Base-by-base conservation (phyloP, 2,329 filamentous ascomycete species). In the Claviceps arundinis region DNA sequence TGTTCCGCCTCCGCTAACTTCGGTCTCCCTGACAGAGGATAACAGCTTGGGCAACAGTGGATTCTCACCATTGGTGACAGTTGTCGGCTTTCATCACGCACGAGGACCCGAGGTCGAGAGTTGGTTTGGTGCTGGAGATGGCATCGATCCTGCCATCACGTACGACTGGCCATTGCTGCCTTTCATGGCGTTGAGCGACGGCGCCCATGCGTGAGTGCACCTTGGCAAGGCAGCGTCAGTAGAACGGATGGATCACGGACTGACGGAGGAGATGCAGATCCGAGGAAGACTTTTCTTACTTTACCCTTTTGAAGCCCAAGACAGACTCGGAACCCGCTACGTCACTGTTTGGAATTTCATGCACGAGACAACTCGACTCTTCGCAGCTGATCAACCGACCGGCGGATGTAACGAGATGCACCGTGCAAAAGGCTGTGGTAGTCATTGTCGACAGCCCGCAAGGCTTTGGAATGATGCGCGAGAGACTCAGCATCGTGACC, bases 261-360 rank as follows among this genome's bases (percentile, higher is more conserved):
- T 50, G 34, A 50, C 42, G 3, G 30, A 9, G 24, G 30, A 30
- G 7, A 52, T 13, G 19, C 42, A 93, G 87, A 52, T 84, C 87
- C 22, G 85, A 85, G 53, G 93, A 98, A 70, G 93, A 97, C 70
- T 98, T 97, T 73, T 96, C 90, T 50, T 98, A 98, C 72, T 98
- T 98, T 67, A 97, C 91, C 8, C 81, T 98, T 50, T 77, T 89
- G 54, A 80, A 81, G 34, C 81, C 83, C 47, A 76, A 75, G 51
- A 75, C 70, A 56, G 69, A 68, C 50, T 61, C 66, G 19, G 64
- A 71, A 37, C 79, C 84, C 6, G 80, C 82, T 34, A 89, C 87
- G 2, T 95, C 89, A 24, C 80, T 98, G 22, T 98, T 98, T 65
- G 93, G 93, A 56, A 96, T 98, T 64, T 87, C 89, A 17, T 98